Percentiles rank a stretch among this genome's conserved stretches.
phyloP scores from a whole-genome alignment of 2,329 filamentous ascomycete species.

The Alternaria novae-zelandiae region DNA sequence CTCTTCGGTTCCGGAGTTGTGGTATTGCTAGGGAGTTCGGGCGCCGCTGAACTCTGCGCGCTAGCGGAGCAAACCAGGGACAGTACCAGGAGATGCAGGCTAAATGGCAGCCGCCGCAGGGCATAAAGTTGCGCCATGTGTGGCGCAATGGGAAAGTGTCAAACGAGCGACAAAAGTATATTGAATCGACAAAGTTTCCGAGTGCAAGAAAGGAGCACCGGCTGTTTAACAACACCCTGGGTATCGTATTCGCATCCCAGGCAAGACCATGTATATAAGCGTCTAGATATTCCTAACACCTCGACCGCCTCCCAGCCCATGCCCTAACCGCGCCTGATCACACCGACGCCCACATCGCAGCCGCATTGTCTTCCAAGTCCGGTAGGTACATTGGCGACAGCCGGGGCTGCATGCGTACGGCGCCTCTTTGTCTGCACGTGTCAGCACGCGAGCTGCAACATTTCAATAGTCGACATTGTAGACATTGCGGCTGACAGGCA shows the following conservation, averaged over 20 bases:
- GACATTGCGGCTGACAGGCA: conserved; percentile 10
- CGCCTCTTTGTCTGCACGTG: background rate
- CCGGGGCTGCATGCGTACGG: background rate
- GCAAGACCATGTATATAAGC: conserved; percentile 5
- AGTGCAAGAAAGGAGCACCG: conserved; percentile 2
- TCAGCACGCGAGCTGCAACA: conserved; percentile 5
- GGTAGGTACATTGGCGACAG: background rate
- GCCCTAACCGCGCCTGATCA: conserved; percentile 1
- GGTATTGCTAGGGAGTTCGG: conserved; percentile 24
- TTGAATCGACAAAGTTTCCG: background rate
- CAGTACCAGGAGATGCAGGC: conserved; percentile 3
- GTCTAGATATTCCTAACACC: background rate
- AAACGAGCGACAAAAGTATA: conserved; percentile 1
- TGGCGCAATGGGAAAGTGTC: background rate
- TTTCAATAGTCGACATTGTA: conserved; percentile 9
- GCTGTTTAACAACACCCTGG: background rate
- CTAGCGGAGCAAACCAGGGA: conserved; percentile 1
- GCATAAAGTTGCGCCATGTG: conserved; percentile 5
- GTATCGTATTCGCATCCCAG: background rate
- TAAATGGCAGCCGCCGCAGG: background rate
- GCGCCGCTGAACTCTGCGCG: conserved; percentile 1
- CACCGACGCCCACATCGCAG: background rate
- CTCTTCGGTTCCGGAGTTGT: conserved; percentile 15
- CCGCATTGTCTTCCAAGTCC: background rate
- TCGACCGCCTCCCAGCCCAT: background rate